Conservation (phyloP, 1,139 yeast genomes). For the Blastobotrys serpentis region DNA sequence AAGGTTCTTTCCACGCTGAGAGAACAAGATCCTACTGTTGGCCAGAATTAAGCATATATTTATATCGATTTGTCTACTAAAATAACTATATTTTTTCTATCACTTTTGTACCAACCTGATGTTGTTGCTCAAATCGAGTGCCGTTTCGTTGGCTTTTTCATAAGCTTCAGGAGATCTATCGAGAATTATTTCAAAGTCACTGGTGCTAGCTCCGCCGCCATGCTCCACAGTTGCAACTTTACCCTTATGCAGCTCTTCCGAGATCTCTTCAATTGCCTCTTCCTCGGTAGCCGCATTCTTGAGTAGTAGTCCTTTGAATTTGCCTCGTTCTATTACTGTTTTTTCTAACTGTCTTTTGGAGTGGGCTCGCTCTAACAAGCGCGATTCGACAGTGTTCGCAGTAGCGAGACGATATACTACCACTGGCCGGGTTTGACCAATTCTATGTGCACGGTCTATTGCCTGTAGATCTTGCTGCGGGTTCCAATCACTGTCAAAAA, state of each 20-base stretch:
- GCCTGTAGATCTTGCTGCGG: slow-evolving; percentile 97
- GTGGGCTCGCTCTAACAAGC: slow-evolving; percentile 71
- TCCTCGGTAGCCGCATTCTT: slow-evolving; percentile 32
- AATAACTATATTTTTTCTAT: not conserved
- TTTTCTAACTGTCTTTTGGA: slow-evolving; percentile 77
- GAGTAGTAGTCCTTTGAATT: slow-evolving; percentile 55
- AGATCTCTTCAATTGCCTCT: slow-evolving; percentile 22
- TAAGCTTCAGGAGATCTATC: slow-evolving; percentile 56
- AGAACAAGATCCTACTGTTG: slow-evolving; percentile 72
- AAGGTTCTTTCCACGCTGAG: slow-evolving; percentile 73
- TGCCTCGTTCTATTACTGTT: slow-evolving; percentile 81
- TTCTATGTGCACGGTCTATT: slow-evolving; percentile 91
- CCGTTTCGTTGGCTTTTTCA: slow-evolving; percentile 26
- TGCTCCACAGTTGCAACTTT: slow-evolving; percentile 36
- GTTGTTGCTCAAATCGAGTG: slow-evolving; percentile 20
- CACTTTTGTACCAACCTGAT: slow-evolving; percentile 12
- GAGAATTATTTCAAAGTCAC: slow-evolving; percentile 53
- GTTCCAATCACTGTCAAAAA: slow-evolving; percentile 95
- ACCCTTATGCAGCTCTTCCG: slow-evolving; percentile 19
- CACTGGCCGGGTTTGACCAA: slow-evolving; percentile 85
- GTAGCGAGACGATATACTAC: slow-evolving; percentile 75
- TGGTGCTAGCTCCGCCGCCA: slow-evolving; percentile 34
- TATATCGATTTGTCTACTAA: slow-evolving; percentile 1
- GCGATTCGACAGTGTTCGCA: slow-evolving; percentile 77
- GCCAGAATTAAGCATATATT: slow-evolving; percentile 7